Conservation (phyloP, 176 grass and related monocot species). For the Oryza meyeriana region DNA sequence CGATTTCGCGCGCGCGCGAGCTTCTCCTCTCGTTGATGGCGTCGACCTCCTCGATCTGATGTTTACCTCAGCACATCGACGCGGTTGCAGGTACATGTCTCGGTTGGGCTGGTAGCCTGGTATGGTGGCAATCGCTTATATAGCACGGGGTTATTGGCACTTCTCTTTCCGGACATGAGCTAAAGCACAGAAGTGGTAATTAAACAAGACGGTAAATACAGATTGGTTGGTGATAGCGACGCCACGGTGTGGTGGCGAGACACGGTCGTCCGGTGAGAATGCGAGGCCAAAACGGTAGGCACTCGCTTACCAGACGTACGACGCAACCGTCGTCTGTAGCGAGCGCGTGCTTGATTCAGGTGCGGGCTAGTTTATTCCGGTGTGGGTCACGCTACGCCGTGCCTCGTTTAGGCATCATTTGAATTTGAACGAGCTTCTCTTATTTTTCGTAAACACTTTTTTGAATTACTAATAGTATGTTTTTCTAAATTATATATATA, state of each 20-base stretch:
- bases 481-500: too few species aligned
- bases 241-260: constrained; percentile 23
- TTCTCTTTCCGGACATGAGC: too few species aligned
- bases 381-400: not conserved
- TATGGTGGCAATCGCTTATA: constrained; percentile 26
- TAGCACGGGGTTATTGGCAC: not conserved
- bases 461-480: too few species aligned
- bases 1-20: not conserved
- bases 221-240: not conserved
- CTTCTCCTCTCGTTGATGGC: constrained; percentile 27
- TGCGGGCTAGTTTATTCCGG: not conserved
- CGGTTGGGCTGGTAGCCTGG: constrained; percentile 25
- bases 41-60: not conserved
- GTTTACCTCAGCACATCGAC: not conserved
- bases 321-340: not conserved
- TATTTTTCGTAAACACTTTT: too few species aligned
- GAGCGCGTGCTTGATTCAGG: not conserved
- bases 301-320: constrained; percentile 14
- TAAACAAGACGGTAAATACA: not conserved
- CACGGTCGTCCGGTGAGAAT: constrained; percentile 50
- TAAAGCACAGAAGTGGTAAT: not conserved
- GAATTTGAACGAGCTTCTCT: too few species aligned
- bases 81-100: constrained; percentile 40
- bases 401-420: too few species aligned
- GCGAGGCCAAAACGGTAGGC: constrained; percentile 9